These are phyloP conservation scores for Pilatotrama ljubarskyi DNA, from an alignment of 768 basidiomycete genomes.

Conservation along the genomic window DNA sequence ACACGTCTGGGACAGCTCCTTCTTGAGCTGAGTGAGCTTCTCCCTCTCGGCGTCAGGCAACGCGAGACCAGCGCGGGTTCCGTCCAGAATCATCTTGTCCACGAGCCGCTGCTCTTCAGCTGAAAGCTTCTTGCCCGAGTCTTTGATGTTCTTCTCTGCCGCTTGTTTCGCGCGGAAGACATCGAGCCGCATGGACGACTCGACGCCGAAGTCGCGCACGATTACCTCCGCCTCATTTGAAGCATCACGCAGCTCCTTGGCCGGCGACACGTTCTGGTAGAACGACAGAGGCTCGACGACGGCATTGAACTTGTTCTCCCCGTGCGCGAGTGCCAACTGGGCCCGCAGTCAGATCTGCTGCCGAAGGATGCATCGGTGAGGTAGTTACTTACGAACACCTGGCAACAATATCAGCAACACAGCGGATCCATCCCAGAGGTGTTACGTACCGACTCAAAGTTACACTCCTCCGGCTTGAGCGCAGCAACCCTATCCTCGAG, in stretches of 20 bases:
- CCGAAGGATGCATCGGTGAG: conserved; percentile 10
- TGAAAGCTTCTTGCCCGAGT: conserved; percentile 55
- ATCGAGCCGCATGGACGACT: conserved; percentile 79
- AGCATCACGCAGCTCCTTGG: conserved; percentile 78
- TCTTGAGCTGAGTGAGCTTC: conserved; percentile 62
- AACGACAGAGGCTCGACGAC: conserved; percentile 65
- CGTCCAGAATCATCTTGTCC: conserved; percentile 80
- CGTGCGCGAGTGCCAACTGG: conserved; percentile 59
- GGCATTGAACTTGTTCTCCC: conserved; percentile 58
- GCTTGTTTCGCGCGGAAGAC: conserved; percentile 71
- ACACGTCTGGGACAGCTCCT: conserved; percentile 73
- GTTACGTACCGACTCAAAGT: conserved; percentile 61
- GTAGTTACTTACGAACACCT: conserved; percentile 70
- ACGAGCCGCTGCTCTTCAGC: conserved; percentile 75
- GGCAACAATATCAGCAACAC: conserved; percentile 7
- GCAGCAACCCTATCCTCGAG: conserved; percentile 60
- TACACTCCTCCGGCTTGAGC: conserved; percentile 55
- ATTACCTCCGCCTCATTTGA: conserved; percentile 71
- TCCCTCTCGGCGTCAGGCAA: conserved; percentile 64
- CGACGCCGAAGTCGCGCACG: conserved; percentile 71
- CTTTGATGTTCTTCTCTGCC: conserved; percentile 68
- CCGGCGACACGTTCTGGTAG: conserved; percentile 79
- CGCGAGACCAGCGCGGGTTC: conserved; percentile 76
- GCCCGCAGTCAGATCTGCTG: conserved; percentile 21
- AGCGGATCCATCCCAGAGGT: not conserved